Conservation (phyloP, 345 rosid genomes). For the Leavenworthia alabamica region DNA sequence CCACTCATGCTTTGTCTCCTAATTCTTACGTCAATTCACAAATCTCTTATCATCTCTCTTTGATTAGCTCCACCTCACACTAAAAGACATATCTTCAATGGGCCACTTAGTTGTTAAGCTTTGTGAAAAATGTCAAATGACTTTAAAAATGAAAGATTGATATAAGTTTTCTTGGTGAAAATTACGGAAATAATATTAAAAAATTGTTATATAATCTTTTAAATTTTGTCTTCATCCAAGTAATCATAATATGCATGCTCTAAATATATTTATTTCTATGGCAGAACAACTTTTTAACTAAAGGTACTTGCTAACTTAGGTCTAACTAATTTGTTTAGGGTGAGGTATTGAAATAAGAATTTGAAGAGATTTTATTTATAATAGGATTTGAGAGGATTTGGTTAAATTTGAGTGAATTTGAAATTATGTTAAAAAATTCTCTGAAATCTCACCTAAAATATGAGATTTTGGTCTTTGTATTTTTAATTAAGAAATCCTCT, state of each 20-base stretch:
- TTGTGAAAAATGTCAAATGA: conserved; percentile 16
- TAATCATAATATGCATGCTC: neutral
- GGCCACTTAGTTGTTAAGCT: conserved; percentile 22
- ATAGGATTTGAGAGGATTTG: no score
- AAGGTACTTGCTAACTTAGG: neutral
- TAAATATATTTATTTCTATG: neutral
- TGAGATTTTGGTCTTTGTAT: no score
- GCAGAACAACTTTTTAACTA: neutral
- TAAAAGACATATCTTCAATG: conserved; percentile 13
- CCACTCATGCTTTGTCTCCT: conserved; percentile 8
- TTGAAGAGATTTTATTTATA: no score
- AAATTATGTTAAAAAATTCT: no score
- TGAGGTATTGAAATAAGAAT: no score
- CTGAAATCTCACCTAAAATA: no score
- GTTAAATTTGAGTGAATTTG: no score
- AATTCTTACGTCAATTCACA: neutral
- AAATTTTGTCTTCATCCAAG: neutral
- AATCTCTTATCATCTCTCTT: neutral
- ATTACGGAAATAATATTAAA: neutral
- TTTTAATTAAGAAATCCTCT: no score
- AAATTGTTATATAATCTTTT: neutral
- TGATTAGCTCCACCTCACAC: conserved; percentile 5
- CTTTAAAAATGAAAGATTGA: neutral
- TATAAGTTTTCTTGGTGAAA: neutral
- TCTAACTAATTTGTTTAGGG: no score